Base-by-base conservation (phyloP, 2,329 filamentous ascomycete species). In the Mycocentrospora acerina region DNA sequence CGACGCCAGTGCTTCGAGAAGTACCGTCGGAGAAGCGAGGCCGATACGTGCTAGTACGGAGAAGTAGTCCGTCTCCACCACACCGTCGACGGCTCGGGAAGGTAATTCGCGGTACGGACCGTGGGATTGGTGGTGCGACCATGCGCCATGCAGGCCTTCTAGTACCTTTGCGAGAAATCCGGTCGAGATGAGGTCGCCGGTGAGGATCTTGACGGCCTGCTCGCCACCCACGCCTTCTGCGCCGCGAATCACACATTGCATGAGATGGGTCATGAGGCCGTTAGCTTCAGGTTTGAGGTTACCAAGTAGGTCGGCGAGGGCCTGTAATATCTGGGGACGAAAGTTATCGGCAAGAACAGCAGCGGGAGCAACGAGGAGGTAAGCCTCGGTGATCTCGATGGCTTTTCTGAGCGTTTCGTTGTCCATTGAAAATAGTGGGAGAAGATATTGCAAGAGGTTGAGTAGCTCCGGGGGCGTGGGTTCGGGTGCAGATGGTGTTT, bases 61-160 rank as follows among this genome's bases (percentile, higher is more conserved):
- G 59, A 95, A 86, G 64, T 95, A 95, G 60, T 95, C 88, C 0
- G 86, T 86, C 59, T 95, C 83, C 1, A 87, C 83, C 9, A 90
- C 77, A 10, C 83, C 81, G 53, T 85, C 85, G 24, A 96, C 79
- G 19, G 81, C 79, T 27, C 83, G 79, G 14, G 80, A 75, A 51
- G 79, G 86, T 17, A 79, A 78, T 57, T 88, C 61, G 12, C 57
- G 57, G 24, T 65, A 86, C 0, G 91, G 90, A 0, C 93, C 91
- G 0, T 86, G 87, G 0, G 86, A 88, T 62, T 94, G 84, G 54
- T 87, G 84, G 3, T 88, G 83, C 22, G 48, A 40, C 60, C 60
- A 65, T 24, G 62, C 60, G 33, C 59, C 63, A 22, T 66, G 67
- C 0, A 77, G 60, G 9, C 70, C 71, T 25, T 69, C 55, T 5